Percentiles rank a stretch among this genome's conserved stretches.
phyloP scores from a whole-genome alignment of 1,284 basidiomycete species.

The Ustilago curta region DNA sequence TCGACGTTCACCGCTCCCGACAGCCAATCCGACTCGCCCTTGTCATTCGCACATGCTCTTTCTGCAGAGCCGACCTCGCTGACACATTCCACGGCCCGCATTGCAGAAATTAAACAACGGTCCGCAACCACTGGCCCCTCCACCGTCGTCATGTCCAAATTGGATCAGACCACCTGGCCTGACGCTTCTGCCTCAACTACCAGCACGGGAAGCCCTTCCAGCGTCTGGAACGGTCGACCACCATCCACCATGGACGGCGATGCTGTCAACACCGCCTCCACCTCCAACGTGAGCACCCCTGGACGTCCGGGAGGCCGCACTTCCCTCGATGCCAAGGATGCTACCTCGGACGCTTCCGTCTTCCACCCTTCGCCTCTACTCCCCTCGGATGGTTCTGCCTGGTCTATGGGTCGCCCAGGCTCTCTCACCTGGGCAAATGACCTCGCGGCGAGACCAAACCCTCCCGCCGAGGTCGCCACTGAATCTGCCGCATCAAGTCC shows the following conservation, averaged over 20 bases:
- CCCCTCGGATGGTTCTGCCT: conserved; percentile 42
- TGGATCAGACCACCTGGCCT: conserved; percentile 39
- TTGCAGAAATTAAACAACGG: conserved; percentile 3
- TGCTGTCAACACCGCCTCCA: conserved; percentile 36
- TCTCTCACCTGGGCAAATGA: conserved; percentile 41
- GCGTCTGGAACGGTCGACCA: conserved; percentile 46
- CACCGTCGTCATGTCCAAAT: conserved; percentile 27
- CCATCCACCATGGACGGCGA: conserved; percentile 43
- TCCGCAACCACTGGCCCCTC: conserved; percentile 13
- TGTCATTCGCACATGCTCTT: conserved; percentile 8
- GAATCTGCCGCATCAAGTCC: conserved; percentile 27
- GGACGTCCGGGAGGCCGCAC: conserved; percentile 15
- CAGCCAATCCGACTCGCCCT: neutral
- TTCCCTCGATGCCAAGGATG: conserved; percentile 27
- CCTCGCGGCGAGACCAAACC: conserved; percentile 11
- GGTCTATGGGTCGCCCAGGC: conserved; percentile 25
- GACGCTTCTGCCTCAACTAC: conserved; percentile 29
- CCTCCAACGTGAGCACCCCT: conserved; percentile 50
- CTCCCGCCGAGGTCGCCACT: conserved; percentile 15
- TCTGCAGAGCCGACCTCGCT: neutral
- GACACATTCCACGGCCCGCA: neutral
- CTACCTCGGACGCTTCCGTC: conserved; percentile 18
- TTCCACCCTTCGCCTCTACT: conserved; percentile 42
- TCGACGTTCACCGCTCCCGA: conserved; percentile 14
- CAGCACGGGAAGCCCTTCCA: conserved; percentile 32